phyloP scores from a whole-genome alignment of 2,329 filamentous ascomycete species.

The Gliomastix tumulicola region DNA sequence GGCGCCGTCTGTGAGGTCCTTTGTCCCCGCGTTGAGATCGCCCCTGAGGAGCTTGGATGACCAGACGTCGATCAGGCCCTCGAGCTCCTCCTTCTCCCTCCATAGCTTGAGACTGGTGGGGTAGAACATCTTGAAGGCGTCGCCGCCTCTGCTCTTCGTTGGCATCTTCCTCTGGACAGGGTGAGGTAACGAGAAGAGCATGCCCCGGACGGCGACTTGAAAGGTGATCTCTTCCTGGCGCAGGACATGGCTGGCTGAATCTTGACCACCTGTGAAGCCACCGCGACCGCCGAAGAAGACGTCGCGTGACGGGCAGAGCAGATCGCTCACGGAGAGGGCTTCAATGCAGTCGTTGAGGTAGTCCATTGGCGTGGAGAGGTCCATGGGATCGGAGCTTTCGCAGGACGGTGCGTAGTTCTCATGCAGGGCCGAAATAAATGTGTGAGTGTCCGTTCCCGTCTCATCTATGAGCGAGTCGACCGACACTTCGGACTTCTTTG shows the following conservation, averaged over 20 bases:
- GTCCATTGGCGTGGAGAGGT: conserved; percentile 59
- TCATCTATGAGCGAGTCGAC: conserved; percentile 82
- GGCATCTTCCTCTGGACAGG: conserved; percentile 69
- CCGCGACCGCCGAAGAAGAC: conserved; percentile 59
- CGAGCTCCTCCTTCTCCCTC: conserved; percentile 76
- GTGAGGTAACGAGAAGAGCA: conserved; percentile 77
- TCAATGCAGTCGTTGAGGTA: conserved; percentile 82
- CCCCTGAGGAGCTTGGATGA: conserved; percentile 53
- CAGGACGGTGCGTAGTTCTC: conserved; percentile 93
- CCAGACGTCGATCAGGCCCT: conserved; percentile 65
- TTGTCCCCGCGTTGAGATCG: conserved; percentile 29
- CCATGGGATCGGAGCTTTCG: conserved; percentile 42
- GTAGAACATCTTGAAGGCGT: conserved; percentile 87
- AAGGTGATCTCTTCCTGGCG: conserved; percentile 94
- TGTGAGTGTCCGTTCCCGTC: conserved; percentile 84
- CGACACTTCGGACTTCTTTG: conserved; percentile 56
- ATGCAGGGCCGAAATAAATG: conserved; percentile 83
- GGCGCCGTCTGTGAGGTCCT: conserved; percentile 36
- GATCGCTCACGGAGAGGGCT: conserved; percentile 77
- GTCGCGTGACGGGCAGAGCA: conserved; percentile 70
- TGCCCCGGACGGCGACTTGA: conserved; percentile 78
- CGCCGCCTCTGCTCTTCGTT: conserved; percentile 36
- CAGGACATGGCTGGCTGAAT: conserved; percentile 64
- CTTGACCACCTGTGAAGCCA: conserved; percentile 38
- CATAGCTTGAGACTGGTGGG: conserved; percentile 79